phyloP scores from a whole-genome alignment of 2,329 filamentous ascomycete genomes.

The Lecanoromycetidae sp. region DNA sequence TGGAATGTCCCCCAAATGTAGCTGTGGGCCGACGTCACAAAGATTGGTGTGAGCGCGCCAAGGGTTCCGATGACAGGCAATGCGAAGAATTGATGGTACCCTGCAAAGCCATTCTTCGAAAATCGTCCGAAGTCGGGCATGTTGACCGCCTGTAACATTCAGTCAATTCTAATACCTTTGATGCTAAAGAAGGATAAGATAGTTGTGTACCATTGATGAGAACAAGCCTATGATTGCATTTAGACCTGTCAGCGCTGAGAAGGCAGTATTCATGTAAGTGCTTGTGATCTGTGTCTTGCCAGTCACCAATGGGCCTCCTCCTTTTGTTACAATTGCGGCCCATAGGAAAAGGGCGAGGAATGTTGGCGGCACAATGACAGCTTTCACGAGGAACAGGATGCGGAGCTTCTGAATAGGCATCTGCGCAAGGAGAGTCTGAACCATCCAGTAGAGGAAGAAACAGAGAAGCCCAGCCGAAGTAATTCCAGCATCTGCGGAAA shows the following conservation, averaged over 20 bases:
- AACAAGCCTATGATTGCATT: slow-evolving; percentile 40
- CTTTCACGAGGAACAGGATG: slow-evolving; percentile 35
- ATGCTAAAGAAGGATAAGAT: too few relatives aligned
- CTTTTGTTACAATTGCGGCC: slow-evolving; percentile 33
- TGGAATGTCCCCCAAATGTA: slow-evolving; percentile 35
- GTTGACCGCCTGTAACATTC: too few relatives aligned
- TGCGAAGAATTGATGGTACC: slow-evolving; percentile 36
- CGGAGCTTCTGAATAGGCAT: slow-evolving; percentile 36
- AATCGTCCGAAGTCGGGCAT: slow-evolving; percentile 37
- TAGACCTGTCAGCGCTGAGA: slow-evolving; percentile 33
- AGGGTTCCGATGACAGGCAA: slow-evolving; percentile 38
- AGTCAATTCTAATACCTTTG: too few relatives aligned
- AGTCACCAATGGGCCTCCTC: slow-evolving; percentile 31
- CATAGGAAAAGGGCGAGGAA: slow-evolving; percentile 35
- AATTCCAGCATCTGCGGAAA: slow-evolving; percentile 22
- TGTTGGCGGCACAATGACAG: slow-evolving; percentile 32
- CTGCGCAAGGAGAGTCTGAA: slow-evolving; percentile 33
- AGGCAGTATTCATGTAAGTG: slow-evolving; percentile 33
- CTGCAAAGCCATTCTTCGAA: slow-evolving; percentile 31
- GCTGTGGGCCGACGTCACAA: slow-evolving; percentile 36
- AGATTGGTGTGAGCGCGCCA: slow-evolving; percentile 37
- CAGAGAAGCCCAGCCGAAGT: slow-evolving; percentile 36
- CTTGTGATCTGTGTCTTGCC: slow-evolving; percentile 27
- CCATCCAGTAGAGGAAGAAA: slow-evolving; percentile 41
- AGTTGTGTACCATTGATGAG: slow-evolving; percentile 34